Evolutionary conservation across 1,284 basidiomycete genomes (phyloP).

Genomic region (Ustilago loliicola): DNA sequence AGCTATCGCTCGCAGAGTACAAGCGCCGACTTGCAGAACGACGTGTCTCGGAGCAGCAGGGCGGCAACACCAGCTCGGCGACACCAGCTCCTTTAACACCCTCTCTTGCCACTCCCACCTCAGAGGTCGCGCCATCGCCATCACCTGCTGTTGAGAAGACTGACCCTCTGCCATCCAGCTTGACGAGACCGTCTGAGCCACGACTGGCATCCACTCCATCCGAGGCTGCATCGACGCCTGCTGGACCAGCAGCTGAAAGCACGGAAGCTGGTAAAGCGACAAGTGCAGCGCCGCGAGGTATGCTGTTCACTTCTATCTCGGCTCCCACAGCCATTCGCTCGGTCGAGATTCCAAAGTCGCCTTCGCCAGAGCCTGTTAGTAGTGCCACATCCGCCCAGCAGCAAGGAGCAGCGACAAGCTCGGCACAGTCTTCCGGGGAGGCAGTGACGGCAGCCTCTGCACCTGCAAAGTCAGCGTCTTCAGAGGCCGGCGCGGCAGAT

Average conservation of each 20-base stretch:
- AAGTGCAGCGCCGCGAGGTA: slow-evolving; percentile 23
- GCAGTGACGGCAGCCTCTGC: background rate
- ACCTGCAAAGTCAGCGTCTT: background rate
- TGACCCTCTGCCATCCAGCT: slow-evolving; percentile 15
- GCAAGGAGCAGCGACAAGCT: slow-evolving; percentile 4
- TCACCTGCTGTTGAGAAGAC: slow-evolving; percentile 27
- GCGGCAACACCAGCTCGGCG: slow-evolving; percentile 6
- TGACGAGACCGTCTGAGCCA: slow-evolving; percentile 20
- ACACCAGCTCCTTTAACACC: slow-evolving; percentile 23
- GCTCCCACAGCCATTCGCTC: slow-evolving; percentile 58
- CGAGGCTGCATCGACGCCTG: slow-evolving; percentile 8
- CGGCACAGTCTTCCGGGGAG: slow-evolving; percentile 1
- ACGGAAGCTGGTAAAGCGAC: slow-evolving; percentile 21
- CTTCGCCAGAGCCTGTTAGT: slow-evolving; percentile 44
- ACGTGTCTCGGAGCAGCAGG: slow-evolving; percentile 52
- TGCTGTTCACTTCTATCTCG: slow-evolving; percentile 51
- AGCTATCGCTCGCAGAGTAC: slow-evolving; percentile 68
- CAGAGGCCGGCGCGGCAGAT: slow-evolving; percentile 11
- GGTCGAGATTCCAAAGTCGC: slow-evolving; percentile 62
- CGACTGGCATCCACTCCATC: slow-evolving; percentile 8
- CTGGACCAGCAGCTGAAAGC: slow-evolving; percentile 18
- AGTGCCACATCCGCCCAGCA: background rate
- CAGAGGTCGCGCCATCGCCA: slow-evolving; percentile 29
- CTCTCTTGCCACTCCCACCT: slow-evolving; percentile 25
- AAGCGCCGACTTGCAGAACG: slow-evolving; percentile 66